A percentile compares a stretch with the other conserved stretches of the same genome.
Evolutionary conservation across 2,329 filamentous ascomycete genomes (phyloP).

Genomic region (Trichoderma hamatum): DNA sequence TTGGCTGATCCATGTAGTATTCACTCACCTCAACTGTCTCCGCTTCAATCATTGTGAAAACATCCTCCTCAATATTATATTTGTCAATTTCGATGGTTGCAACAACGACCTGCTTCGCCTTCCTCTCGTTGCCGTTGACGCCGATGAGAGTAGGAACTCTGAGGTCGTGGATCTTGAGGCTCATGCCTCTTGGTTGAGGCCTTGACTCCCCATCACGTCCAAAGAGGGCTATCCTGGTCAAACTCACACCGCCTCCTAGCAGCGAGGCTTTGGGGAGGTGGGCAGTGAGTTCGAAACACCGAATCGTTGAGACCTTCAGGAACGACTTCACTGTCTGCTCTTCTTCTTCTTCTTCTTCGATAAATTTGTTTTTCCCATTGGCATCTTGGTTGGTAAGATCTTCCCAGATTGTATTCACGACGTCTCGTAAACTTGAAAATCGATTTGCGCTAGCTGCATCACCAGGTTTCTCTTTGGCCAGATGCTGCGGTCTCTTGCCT

Average conservation of each 20-base stretch:
- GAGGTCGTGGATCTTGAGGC: slow-evolving; percentile 58
- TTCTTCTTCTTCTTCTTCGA: neutral
- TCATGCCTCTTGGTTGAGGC: slow-evolving; percentile 36
- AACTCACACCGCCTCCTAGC: slow-evolving; percentile 61
- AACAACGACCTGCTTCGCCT: slow-evolving; percentile 66
- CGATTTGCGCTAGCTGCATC: neutral
- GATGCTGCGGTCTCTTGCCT: slow-evolving; percentile 26
- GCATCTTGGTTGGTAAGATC: slow-evolving; percentile 36
- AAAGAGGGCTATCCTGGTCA: slow-evolving; percentile 52
- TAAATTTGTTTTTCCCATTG: slow-evolving; percentile 10
- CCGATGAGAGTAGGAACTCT: slow-evolving; percentile 70
- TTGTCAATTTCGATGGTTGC: slow-evolving; percentile 65
- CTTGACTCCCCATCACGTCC: slow-evolving; percentile 32
- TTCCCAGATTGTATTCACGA: slow-evolving; percentile 40
- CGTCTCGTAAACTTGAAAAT: slow-evolving; percentile 6
- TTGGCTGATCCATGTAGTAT: neutral
- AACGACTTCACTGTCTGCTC: slow-evolving; percentile 33
- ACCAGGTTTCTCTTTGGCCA: neutral
- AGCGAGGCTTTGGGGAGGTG: slow-evolving; percentile 70
- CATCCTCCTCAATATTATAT: slow-evolving; percentile 50
- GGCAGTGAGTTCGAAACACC: slow-evolving; percentile 56
- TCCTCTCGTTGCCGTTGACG: slow-evolving; percentile 71
- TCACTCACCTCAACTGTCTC: slow-evolving; percentile 61
- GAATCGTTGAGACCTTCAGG: slow-evolving; percentile 42
- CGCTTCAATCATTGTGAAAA: slow-evolving; percentile 60